Base-by-base conservation (phyloP, 2,329 filamentous ascomycete genomes). In the Myriosclerotinia duriaeana region DNA sequence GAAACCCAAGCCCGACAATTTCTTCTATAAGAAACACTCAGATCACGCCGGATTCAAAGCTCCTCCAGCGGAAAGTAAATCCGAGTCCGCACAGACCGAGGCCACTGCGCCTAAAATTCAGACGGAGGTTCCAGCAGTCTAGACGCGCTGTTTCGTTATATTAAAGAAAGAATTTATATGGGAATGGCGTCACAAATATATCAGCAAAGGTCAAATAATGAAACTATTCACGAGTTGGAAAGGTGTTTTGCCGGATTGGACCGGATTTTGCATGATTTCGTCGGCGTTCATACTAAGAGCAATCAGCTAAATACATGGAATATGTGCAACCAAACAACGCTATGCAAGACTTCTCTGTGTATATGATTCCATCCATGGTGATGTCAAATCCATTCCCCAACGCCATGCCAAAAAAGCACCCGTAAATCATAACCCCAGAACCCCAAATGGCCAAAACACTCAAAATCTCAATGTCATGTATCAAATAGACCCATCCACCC, bases 21-120 rank as follows among this genome's bases (percentile, higher is more conserved):
- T 91, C 80, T 89, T 88, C 78, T 97, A 97, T 81, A 95, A 95
- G 82, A 91, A 89, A 78, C 94, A 98, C 80, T 86, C 88, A 53
- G 92, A 96, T 77, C 93, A 97, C 78, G 87, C 89, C 66, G 91
- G 91, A 17, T 97, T 93, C 81, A 87, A 89, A 74, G 84, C 82
- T 1, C 85, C 86, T 22, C 8, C 70, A 17, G n/a, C 38, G n/a
- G 46, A 38, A 46, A 22, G 48, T 69, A 11, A 68, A 69, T 7
- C 72, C 74, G 42, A 66, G 14, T 53, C 54, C 44, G 54, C 63
- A 60, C 54, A 65, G 62, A 65, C 53, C 26, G 34, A 65, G 42
- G 34, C 73, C 6, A 67, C 71, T 22, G 71, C 74, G 44, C 55
- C 71, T 58, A 56, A 48, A 55, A 61, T 61, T 26, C 58, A 61